Conservation (phyloP, 179 eudicot genomes). For the Heliamphora pulchella region DNA sequence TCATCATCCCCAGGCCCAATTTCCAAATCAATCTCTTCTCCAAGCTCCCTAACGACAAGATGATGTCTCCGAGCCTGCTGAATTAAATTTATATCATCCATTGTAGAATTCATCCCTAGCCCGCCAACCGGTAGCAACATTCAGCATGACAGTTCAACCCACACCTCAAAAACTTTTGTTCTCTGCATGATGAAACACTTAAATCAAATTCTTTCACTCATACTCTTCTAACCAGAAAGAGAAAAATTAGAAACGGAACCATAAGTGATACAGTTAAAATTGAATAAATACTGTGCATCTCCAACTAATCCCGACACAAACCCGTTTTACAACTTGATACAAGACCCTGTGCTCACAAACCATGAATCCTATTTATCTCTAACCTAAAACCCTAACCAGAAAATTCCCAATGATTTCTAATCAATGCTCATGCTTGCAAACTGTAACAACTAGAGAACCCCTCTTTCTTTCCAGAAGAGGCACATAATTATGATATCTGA, state of each 20-base stretch:
- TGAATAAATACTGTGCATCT: neutral
- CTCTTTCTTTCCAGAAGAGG: neutral
- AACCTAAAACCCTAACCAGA: slow-evolving; percentile 5
- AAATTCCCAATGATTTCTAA: slow-evolving; percentile 1
- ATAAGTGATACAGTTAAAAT: neutral
- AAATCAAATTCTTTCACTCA: neutral
- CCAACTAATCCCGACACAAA: neutral
- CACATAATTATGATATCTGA: neutral
- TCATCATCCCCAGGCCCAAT: slow-evolving; percentile 86
- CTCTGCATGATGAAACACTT: neutral
- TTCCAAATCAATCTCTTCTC: slow-evolving; percentile 94
- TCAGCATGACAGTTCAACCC: slow-evolving; percentile 50
- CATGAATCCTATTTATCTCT: neutral
- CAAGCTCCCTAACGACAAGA: slow-evolving; percentile 79
- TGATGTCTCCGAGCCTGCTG: slow-evolving; percentile 92
- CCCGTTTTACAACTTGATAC: neutral
- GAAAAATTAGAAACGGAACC: neutral
- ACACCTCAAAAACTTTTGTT: neutral
- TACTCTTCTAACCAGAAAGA: neutral
- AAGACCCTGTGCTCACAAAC: neutral
- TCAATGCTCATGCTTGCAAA: neutral
- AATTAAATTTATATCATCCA: slow-evolving; percentile 86
- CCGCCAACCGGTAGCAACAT: slow-evolving; percentile 71
- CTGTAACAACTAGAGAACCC: neutral
- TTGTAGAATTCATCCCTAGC: slow-evolving; percentile 77